Evolutionary conservation across 2,329 filamentous ascomycete genomes (phyloP), one percentile per base, ranked within the genome.

Genomic region (Cladophialophora psammophila): DNA sequence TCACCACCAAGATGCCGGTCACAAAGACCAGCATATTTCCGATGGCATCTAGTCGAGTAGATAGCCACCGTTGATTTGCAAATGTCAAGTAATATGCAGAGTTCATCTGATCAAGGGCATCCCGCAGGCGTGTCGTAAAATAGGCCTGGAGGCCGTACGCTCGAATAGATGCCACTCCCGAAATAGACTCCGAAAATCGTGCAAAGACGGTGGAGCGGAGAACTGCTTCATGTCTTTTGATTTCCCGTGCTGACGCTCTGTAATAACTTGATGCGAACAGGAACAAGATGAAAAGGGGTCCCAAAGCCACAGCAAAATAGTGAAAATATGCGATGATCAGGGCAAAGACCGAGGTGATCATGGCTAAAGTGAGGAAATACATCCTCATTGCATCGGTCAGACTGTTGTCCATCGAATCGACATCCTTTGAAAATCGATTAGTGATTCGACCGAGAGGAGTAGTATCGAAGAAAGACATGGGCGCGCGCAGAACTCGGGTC

Each of bases 321-420:
- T 95, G 88, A 81, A 96, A 98, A 81, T 91, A 97, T n/a, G 92
- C 90, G 74, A 98, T 95, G 80, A 97, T 96, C 71, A 98, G 85
- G 50, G 89, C 88, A 76, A 97, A 96, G 40, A 97, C 91, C 4
- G 91, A 89, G 1, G 90, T 82, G 71, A 97, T 93, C 86, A 91
- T 92, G 45, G 87, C 90, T 72, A 96, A 80, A 1, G 93, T 97
- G 73, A 97, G 82, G 74, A 94, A 90, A 81, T 94, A 97, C 89
- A 97, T 96, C 71, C 94, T 88, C 80, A 97, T 92, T 3, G 92
- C 90, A 74, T 97, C 94, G 0, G 91, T 91, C 52, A 97, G 81
- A 65, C 89, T 92, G 78, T 97, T 97, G 80, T 98, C 95, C 93
- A 98, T 96, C 64, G 95, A 92, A 75, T 97, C 93, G 48, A 98